Percentiles rank a stretch among this genome's conserved stretches.
phyloP scores from a whole-genome alignment of 306 rosid species.

The Senna siamea region DNA sequence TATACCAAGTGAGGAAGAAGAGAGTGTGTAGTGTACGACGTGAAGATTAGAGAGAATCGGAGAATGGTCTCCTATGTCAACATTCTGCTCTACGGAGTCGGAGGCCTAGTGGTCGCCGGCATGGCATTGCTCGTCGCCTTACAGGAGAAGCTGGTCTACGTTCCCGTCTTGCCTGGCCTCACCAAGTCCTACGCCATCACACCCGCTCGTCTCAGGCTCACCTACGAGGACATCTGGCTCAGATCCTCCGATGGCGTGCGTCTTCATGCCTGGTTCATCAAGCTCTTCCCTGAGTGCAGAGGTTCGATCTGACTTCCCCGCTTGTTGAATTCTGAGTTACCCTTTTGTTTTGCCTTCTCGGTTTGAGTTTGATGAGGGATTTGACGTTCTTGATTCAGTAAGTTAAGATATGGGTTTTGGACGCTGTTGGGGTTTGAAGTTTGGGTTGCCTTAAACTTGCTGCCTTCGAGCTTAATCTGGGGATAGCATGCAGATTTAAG shows the following conservation, averaged over 20 bases:
- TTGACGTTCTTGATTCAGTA: background rate
- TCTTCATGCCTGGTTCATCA: constrained; percentile 98
- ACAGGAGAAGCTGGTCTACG: constrained; percentile 92
- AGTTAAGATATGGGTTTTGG: constrained; percentile 15
- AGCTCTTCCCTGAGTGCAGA: constrained; percentile 82
- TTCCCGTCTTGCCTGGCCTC: constrained; percentile 89
- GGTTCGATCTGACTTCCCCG: constrained; percentile 52
- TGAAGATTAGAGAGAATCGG: background rate
- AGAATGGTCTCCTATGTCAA: constrained; percentile 76
- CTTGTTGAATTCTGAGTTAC: background rate
- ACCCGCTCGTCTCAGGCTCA: constrained; percentile 83
- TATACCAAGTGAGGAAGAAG: background rate
- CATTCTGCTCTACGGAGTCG: constrained; percentile 77
- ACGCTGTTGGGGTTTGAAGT: background rate
- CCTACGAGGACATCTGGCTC: constrained; percentile 90
- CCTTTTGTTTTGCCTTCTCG: background rate
- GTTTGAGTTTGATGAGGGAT: background rate
- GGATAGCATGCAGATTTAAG: background rate
- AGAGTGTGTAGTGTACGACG: background rate
- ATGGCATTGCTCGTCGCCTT: constrained; percentile 92
- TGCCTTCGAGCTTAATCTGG: constrained; percentile 6
- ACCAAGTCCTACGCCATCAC: constrained; percentile 79
- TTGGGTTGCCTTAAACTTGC: constrained; percentile 8
- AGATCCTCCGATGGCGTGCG: constrained; percentile 88
- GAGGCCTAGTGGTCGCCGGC: constrained; percentile 86